phyloP scores from a whole-genome alignment of 495 filamentous ascomycete genomes.

The Podospora pseudocomata region DNA sequence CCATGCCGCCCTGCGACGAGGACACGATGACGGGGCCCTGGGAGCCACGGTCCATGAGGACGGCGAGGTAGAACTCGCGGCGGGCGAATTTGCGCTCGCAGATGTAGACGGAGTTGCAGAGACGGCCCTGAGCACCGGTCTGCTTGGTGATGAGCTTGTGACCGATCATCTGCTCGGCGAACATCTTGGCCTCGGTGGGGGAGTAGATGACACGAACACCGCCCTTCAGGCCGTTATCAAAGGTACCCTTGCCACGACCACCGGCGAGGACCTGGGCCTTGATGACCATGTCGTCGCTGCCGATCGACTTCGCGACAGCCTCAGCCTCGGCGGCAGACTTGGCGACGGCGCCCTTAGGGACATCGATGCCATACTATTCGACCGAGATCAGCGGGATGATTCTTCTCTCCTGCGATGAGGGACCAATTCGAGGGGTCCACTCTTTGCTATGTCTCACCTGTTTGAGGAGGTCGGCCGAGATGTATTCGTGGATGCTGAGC shows the following conservation, averaged over 20 bases:
- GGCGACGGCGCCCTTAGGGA: conserved; percentile 84
- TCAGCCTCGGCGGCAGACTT: conserved; percentile 82
- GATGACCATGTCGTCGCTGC: conserved; percentile 96
- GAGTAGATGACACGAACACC: conserved; percentile 98
- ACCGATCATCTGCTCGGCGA: conserved; percentile 98
- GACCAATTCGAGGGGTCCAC: conserved; percentile 8
- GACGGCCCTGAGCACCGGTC: conserved; percentile 84
- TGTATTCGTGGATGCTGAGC: conserved; percentile 95
- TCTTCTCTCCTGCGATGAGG: neutral
- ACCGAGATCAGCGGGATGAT: conserved; percentile 1
- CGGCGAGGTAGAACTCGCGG: conserved; percentile 96
- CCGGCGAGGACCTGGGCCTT: conserved; percentile 98
- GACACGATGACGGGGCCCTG: conserved; percentile 94
- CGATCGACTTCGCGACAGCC: conserved; percentile 81
- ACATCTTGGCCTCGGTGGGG: conserved; percentile 81
- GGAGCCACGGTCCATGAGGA: conserved; percentile 92
- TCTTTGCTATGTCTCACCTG: conserved; percentile 49
- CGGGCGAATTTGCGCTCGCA: conserved; percentile 99
- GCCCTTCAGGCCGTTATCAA: conserved; percentile 98
- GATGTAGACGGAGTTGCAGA: conserved; percentile 96
- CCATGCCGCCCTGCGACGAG: conserved; percentile 97
- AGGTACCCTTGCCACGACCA: conserved; percentile 93
- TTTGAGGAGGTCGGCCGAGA: conserved; percentile 84
- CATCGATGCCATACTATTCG: conserved; percentile 83
- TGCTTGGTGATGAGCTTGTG: conserved; percentile 99